Conservation (phyloP, 2,329 filamentous ascomycete genomes). For the Sporothrix curviconia region DNA sequence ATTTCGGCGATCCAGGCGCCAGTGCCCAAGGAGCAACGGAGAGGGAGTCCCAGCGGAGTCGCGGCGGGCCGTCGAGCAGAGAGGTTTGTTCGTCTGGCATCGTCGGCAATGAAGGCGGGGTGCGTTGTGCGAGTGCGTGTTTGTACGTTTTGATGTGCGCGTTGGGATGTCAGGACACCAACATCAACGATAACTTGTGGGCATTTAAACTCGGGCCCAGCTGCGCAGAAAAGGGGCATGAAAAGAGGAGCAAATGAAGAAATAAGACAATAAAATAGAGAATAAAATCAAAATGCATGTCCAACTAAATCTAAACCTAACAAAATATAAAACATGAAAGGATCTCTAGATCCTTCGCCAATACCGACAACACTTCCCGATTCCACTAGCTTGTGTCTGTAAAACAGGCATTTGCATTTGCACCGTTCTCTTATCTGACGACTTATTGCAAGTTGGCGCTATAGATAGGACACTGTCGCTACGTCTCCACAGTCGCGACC, state of each 20-base stretch:
- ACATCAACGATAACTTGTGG: too few species aligned
- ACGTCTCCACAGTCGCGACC: too few species aligned
- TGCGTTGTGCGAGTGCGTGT: not conserved
- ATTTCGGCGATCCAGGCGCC: conserved; percentile 50
- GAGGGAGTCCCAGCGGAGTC: not conserved
- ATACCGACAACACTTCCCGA: not conserved
- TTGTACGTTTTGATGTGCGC: not conserved
- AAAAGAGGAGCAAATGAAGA: too few species aligned
- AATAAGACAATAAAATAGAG: not conserved
- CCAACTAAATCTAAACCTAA: not conserved
- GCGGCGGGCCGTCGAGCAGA: conserved; percentile 6
- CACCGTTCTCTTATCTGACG: not conserved
- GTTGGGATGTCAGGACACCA: not conserved
- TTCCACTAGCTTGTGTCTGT: too few species aligned
- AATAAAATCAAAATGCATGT: not conserved
- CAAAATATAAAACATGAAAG: not conserved
- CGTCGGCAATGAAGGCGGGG: too few species aligned
- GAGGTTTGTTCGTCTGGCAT: conserved; percentile 15
- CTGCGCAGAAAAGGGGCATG: too few species aligned
- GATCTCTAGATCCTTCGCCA: not conserved
- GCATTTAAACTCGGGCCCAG: too few species aligned
- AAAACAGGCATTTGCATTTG: not conserved
- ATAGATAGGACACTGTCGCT: too few species aligned
- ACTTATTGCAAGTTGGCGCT: not conserved
- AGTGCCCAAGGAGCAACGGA: conserved; percentile 4